phyloP scores from a whole-genome alignment of 805 yeast species.

The Lipomyces starkeyi region DNA sequence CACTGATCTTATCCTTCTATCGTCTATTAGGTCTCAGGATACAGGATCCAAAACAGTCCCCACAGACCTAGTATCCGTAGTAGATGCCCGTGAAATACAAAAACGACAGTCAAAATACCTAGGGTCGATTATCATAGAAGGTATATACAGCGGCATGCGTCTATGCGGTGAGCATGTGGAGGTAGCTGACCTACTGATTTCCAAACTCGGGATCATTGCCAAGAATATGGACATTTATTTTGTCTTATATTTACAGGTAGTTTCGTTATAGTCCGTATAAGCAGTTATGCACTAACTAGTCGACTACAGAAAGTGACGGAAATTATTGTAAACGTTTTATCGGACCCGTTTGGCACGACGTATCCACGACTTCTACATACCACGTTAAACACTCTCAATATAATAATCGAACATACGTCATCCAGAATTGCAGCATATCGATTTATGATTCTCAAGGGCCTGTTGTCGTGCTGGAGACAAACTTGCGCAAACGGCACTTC shows the following conservation, averaged over 20 bases:
- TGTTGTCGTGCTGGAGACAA: conserved; percentile 29
- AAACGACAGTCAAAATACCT: conserved; percentile 16
- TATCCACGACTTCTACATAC: conserved; percentile 31
- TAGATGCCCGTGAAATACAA: neutral
- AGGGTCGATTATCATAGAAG: conserved; percentile 17
- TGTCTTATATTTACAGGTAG: conserved; percentile 21
- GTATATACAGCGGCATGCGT: conserved; percentile 21
- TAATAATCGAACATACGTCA: conserved; percentile 11
- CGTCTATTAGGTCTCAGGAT: conserved; percentile 23
- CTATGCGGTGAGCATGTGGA: conserved; percentile 31
- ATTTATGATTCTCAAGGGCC: conserved; percentile 26
- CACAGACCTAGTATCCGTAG: neutral
- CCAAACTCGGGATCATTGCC: conserved; percentile 19
- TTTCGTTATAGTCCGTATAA: neutral
- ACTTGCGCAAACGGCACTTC: conserved; percentile 12
- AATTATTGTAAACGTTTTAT: conserved; percentile 21
- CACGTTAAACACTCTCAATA: conserved; percentile 17
- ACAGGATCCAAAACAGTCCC: conserved; percentile 21
- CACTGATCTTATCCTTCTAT: conserved; percentile 14
- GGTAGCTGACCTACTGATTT: conserved; percentile 20
- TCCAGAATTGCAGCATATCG: conserved; percentile 19
- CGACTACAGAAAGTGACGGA: neutral
- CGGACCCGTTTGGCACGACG: conserved; percentile 30
- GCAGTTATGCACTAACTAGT: neutral
- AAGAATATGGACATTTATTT: conserved; percentile 20